Base-by-base conservation (phyloP, 768 basidiomycete genomes). In the Coprinellus micaceus region DNA sequence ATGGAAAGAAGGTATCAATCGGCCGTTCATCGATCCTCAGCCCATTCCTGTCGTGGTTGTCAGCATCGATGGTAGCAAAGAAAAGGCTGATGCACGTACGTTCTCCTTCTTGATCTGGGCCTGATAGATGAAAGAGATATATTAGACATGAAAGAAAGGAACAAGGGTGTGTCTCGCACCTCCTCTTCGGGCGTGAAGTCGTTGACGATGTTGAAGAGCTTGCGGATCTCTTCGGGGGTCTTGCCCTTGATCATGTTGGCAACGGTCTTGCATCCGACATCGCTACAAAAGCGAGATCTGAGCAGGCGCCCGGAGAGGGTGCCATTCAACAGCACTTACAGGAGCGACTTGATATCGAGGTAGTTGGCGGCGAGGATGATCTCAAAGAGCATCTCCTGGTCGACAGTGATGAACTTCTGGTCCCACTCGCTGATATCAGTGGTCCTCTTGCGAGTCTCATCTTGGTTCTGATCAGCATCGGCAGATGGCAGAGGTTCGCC, bases 161-260 rank as follows among this genome's bases (percentile, higher is more conserved):
- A 29, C 44, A 40, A 21, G 56, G 24, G 28, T 46, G 49, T 46
- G 44, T 53, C 19, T 71, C 75, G 45, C 45, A 94, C 96, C 87
- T 99, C 97, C 71, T 98, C 97, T 69, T 99, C 97, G 19, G 96
- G 94, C 3, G 97, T 98, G 69, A 99, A 99, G 74, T 98, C 97
- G 70, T 94, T 94, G 29, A 92, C 90, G 61, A 95, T 94, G 82
- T 97, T 96, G 79, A 94, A 98, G 53, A 98, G 83, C 68, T 98
- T 98, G 57, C 96, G 88, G 63, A 99, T 98, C 76, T 98, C 97
- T 72, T 98, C 97, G 22, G 97, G 97, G 3, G 95, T 96, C 83
- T 99, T 99, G 30, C 97, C 97, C 79, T 99, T 98, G 83, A 99
- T 98, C 97, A 98, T 99, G 82, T 98, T 98, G 13, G 97, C 97